Base-by-base conservation (phyloP, 305 asterid species). In the Plantago coronopus region DNA sequence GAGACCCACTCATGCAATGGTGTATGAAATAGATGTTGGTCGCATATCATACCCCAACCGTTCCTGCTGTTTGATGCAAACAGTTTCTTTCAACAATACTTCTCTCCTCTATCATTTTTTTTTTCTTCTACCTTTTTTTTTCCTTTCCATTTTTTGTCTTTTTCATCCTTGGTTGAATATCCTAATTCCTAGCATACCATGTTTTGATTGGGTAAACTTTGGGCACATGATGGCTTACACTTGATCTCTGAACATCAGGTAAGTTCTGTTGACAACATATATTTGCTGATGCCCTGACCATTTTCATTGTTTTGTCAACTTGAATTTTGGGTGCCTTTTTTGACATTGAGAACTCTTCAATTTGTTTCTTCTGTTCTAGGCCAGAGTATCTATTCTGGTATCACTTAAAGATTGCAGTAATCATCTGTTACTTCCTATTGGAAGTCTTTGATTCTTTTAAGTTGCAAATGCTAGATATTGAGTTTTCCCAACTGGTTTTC, bases 201-300 rank as follows among this genome's bases (percentile, higher is more conserved):
- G 8, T 50, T 31, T 53, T 53, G 25, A 16, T 54, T 63, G 63
- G 59, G 54, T 67, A 21, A 63, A 53, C 53, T 72, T 53, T 57
- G 80, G 85, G 87, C 90, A 89, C 48, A 71, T 87, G 95, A 89
- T 87, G 95, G 72, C 81, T 75, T 83, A 85, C 93, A 87, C 97
- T 87, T 89, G 95, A 87, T 87, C 86, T 43, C 90, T 76, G 95
- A 89, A 87, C 89, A 81, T 71, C 87, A 81, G 90, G 87, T 81
- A 81, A 83, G 97, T 87, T 67, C 56, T 82, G 91, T 85, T 56
- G 90, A 87, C 59, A 70, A 80, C 25, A 29, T 67, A 60, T 27
- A 23, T 65, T 71, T 70, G 61, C 87, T 84, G 94, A 84, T 90
- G 95, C 88, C 86, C 79, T 57, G 29, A 62, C 9, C 31, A 34